phyloP scores from a whole-genome alignment of 2,329 filamentous ascomycete species.

The Monosporascus sp. region DNA sequence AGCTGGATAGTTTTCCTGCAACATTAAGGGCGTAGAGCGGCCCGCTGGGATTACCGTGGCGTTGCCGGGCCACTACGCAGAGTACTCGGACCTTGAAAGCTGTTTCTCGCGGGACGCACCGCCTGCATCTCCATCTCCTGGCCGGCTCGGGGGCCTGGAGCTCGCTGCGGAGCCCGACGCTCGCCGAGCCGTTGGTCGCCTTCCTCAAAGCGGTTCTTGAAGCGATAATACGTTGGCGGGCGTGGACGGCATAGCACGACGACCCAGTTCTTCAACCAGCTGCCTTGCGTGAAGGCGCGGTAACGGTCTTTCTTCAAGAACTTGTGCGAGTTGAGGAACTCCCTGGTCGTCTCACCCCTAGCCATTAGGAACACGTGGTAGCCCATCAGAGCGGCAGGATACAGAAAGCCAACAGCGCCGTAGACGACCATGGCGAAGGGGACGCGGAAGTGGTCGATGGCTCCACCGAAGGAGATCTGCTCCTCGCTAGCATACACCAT shows the following conservation, averaged over 20 bases:
- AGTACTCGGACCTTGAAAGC: slow-evolving; percentile 51
- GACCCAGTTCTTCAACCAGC: slow-evolving; percentile 70
- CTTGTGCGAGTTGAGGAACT: slow-evolving; percentile 95
- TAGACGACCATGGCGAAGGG: slow-evolving; percentile 89
- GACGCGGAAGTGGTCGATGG: slow-evolving; percentile 67
- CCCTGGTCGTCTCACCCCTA: slow-evolving; percentile 88
- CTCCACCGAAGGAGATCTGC: slow-evolving; percentile 58
- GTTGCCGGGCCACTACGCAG: slow-evolving; percentile 25
- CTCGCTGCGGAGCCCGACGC: slow-evolving; percentile 45
- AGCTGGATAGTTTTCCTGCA: background rate
- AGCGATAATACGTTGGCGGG: slow-evolving; percentile 81
- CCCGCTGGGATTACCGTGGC: slow-evolving; percentile 10
- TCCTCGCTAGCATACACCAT: slow-evolving; percentile 64
- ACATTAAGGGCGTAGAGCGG: background rate
- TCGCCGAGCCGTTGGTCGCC: slow-evolving; percentile 80
- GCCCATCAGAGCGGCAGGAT: slow-evolving; percentile 75
- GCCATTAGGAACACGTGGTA: slow-evolving; percentile 92
- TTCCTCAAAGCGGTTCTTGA: slow-evolving; percentile 69
- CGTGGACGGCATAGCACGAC: slow-evolving; percentile 78
- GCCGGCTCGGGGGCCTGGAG: slow-evolving; percentile 45
- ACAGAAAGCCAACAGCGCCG: slow-evolving; percentile 66
- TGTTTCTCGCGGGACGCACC: slow-evolving; percentile 40
- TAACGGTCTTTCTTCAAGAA: slow-evolving; percentile 90
- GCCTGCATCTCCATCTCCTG: slow-evolving; percentile 69
- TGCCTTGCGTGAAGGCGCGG: slow-evolving; percentile 79